phyloP scores from a whole-genome alignment of 2,329 filamentous ascomycete genomes.

The Botrytis fabae region DNA sequence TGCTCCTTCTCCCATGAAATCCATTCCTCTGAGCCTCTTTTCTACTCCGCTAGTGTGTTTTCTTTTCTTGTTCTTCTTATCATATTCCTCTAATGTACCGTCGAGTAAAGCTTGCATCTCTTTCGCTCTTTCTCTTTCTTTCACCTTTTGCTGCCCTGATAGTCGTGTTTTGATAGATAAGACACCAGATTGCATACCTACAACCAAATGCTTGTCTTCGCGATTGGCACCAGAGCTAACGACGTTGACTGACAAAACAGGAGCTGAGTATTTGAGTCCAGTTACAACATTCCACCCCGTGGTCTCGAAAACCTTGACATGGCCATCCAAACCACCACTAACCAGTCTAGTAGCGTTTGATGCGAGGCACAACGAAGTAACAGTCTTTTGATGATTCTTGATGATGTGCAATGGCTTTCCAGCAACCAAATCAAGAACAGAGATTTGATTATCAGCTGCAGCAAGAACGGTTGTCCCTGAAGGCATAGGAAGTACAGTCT shows the following conservation, averaged over 20 bases:
- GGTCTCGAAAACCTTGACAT: conserved; percentile 96
- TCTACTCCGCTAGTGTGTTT: conserved; percentile 61
- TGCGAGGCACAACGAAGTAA: conserved; percentile 81
- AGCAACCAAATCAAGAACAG: conserved; percentile 88
- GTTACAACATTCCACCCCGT: conserved; percentile 95
- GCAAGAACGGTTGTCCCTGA: conserved; percentile 85
- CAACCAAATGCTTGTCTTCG: conserved; percentile 89
- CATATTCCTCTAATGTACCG: conserved; percentile 76
- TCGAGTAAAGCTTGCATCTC: conserved; percentile 81
- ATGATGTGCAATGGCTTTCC: conserved; percentile 85
- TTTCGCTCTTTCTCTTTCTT: conserved; percentile 73
- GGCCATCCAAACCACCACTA: conserved; percentile 87
- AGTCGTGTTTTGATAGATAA: conserved; percentile 87
- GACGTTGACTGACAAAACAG: conserved; percentile 80
- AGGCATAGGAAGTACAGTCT: conserved; percentile 82
- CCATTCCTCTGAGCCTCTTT: conserved; percentile 65
- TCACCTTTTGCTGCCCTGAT: conserved; percentile 75
- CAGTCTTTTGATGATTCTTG: conserved; percentile 95
- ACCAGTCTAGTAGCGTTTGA: conserved; percentile 79
- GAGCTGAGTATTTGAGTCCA: conserved; percentile 88
- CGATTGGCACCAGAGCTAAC: conserved; percentile 65
- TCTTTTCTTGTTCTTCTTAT: conserved; percentile 67
- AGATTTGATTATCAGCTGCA: conserved; percentile 81
- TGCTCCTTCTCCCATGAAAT: conserved; percentile 79
- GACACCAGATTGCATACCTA: conserved; percentile 93